phyloP scores from a whole-genome alignment of 495 filamentous ascomycete species.

The Podospora sp. region DNA sequence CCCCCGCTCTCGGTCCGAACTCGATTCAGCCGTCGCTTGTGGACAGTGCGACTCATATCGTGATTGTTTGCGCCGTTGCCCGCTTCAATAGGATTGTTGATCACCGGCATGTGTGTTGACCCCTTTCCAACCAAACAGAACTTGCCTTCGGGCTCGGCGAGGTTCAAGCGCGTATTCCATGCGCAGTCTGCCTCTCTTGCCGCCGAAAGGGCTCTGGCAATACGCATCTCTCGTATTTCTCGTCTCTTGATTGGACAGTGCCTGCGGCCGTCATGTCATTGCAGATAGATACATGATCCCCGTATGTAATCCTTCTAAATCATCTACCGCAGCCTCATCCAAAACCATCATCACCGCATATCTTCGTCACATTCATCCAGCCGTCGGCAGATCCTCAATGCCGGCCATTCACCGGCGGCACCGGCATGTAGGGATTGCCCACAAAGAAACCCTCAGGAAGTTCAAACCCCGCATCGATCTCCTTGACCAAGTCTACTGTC shows the following conservation, averaged over 20 bases:
- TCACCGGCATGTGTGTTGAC: too few relatives aligned
- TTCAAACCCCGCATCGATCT: constrained; percentile 23
- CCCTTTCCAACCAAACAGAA: too few relatives aligned
- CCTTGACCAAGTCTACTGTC: constrained; percentile 18
- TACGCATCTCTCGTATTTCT: background rate
- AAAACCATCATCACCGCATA: background rate
- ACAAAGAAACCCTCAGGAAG: constrained; percentile 26
- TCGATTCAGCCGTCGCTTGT: too few relatives aligned
- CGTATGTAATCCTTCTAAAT: background rate
- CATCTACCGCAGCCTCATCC: background rate
- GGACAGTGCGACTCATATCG: too few relatives aligned
- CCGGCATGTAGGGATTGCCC: constrained; percentile 15
- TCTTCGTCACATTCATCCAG: background rate
- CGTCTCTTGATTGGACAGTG: background rate
- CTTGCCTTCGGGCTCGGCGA: too few relatives aligned
- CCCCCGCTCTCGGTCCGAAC: too few relatives aligned
- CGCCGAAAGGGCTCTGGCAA: background rate
- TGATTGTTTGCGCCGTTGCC: too few relatives aligned
- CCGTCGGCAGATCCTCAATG: background rate
- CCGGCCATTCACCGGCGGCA: background rate
- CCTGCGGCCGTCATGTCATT: background rate
- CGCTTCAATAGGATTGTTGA: too few relatives aligned
- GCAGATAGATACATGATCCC: background rate
- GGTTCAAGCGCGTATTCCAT: background rate
- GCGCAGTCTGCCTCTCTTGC: background rate